Evolutionary conservation across 192 early-diverging fungal genomes (phyloP).

Genomic region (Backusella circina): DNA sequence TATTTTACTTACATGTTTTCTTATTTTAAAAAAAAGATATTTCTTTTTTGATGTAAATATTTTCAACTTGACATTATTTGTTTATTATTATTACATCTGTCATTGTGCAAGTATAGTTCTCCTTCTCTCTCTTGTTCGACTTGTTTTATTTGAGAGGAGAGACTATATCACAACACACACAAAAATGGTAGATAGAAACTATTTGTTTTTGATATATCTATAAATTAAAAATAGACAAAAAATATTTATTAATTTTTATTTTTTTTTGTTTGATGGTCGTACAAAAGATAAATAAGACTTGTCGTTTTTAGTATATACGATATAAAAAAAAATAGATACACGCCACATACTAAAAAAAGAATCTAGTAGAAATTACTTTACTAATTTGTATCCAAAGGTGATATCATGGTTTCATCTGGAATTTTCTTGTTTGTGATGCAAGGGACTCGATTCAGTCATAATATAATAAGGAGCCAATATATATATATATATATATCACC

Average conservation of each 20-base stretch:
- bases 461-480: not conserved
- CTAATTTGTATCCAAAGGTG: not conserved
- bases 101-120: not conserved
- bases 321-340: not conserved
- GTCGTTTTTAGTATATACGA: not conserved
- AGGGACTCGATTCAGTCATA: not conserved
- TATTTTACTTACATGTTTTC: not conserved
- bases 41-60: not conserved
- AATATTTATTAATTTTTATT: not conserved
- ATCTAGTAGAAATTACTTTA: not conserved
- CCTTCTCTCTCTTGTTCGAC: not conserved
- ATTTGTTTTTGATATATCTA: not conserved
- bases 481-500: not conserved
- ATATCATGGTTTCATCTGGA: constrained; percentile 3
- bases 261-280: not conserved
- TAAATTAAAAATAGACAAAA: not conserved
- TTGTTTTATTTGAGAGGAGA: not conserved
- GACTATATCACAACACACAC: not conserved
- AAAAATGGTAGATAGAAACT: constrained; percentile 1
- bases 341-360: constrained; percentile 5
- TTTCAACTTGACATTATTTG: not conserved
- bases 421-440: constrained; percentile 2
- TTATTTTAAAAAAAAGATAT: too few relatives aligned
- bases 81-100: constrained; percentile 2
- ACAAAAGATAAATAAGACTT: not conserved